Evolutionary conservation across 177 flowering plant species (phyloP).

Genomic region (Vitis hybrid): DNA sequence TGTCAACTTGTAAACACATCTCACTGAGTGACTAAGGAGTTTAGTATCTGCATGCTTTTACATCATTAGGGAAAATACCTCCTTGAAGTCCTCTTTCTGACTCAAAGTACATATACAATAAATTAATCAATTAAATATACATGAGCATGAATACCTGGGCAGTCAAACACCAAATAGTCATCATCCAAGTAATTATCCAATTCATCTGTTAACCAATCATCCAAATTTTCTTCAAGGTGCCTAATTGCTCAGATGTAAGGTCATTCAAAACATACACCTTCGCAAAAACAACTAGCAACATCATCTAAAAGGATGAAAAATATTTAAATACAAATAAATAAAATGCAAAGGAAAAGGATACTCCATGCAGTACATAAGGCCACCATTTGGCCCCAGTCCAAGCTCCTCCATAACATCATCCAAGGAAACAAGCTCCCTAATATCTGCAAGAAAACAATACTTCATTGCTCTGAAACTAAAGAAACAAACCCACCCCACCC

Average conservation of each 20-base stretch:
- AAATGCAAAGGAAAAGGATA: slow-evolving; percentile 49
- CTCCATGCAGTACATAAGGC: slow-evolving; percentile 98
- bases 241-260: slow-evolving; percentile 53
- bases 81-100: neutral
- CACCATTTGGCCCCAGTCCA: slow-evolving; percentile 93
- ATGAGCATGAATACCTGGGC: slow-evolving; percentile 66
- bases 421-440: slow-evolving; percentile 85
- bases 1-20: too few species aligned
- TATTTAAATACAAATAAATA: neutral
- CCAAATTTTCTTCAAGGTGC: slow-evolving; percentile 86
- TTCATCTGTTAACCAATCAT: slow-evolving; percentile 89
- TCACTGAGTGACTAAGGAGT: neutral
- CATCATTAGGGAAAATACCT: neutral
- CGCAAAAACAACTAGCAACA: neutral
- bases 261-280: slow-evolving; percentile 8
- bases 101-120: neutral
- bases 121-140: neutral
- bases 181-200: slow-evolving; percentile 83
- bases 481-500: neutral
- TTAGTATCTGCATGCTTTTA: neutral
- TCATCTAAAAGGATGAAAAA: neutral
- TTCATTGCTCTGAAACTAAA: neutral
- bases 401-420: slow-evolving; percentile 98
- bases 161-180: slow-evolving; percentile 93
- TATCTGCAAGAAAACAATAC: slow-evolving; percentile 54